phyloP scores from a whole-genome alignment of 148 eudicot genomes.

The Oxyria digyna region DNA sequence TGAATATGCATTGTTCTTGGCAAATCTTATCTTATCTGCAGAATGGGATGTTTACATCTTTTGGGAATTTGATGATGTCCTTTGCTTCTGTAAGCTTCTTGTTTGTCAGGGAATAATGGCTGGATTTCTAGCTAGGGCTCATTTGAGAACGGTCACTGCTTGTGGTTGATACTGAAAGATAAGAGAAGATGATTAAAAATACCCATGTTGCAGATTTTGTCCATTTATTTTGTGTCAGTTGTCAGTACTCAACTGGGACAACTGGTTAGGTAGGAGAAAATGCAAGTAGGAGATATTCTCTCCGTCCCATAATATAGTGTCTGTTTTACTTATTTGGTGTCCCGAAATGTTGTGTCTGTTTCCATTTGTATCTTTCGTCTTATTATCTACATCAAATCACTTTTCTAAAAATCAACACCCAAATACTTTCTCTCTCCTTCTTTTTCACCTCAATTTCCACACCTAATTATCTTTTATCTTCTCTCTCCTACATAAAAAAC shows the following conservation, averaged over 20 bases:
- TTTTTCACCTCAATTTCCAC: no score
- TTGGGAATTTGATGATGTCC: not conserved
- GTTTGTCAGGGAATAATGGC: not conserved
- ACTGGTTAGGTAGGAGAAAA: not conserved
- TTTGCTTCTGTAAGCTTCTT: not conserved
- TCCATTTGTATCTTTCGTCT: no score
- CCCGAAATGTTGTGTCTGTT: no score
- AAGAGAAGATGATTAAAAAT: not conserved
- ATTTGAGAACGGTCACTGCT: not conserved
- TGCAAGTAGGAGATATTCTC: not conserved
- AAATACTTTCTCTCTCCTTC: no score
- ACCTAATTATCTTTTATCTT: no score
- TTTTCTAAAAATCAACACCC: no score
- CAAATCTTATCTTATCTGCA: not conserved
- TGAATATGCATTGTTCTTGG: constrained; percentile 7
- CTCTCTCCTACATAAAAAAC: no score
- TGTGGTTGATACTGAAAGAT: not conserved
- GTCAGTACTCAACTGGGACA: not conserved
- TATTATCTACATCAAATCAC: no score
- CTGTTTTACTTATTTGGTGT: no score
- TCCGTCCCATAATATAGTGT: no score
- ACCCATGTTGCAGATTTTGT: not conserved
- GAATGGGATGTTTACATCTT: not conserved
- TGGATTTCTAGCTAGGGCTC: not conserved
- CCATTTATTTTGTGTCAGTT: not conserved